Evolutionary conservation across 2,329 filamentous ascomycete genomes (phyloP).

Genomic region (Colletotrichum sansevieriae): DNA sequence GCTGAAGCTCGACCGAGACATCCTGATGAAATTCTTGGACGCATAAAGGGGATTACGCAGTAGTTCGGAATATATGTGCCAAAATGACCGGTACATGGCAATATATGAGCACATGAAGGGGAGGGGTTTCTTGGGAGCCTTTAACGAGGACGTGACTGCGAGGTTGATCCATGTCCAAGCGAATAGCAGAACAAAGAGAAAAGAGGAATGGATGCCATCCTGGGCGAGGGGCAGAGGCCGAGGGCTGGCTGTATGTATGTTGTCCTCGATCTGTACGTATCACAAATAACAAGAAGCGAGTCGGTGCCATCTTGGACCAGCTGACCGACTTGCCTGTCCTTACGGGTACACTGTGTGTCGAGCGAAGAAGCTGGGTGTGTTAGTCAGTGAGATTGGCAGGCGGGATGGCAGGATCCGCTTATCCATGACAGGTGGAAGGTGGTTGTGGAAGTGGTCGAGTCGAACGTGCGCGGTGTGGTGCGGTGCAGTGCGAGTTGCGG

Average conservation of each 20-base stretch:
- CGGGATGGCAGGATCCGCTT: slow-evolving; percentile 17
- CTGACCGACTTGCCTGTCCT: slow-evolving; percentile 23
- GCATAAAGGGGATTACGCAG: slow-evolving; percentile 30
- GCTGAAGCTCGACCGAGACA: slow-evolving; percentile 57
- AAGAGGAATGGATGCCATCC: slow-evolving; percentile 27
- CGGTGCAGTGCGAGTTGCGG: slow-evolving; percentile 35
- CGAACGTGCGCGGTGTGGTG: not conserved
- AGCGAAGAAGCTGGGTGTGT: slow-evolving; percentile 25
- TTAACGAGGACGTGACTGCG: slow-evolving; percentile 21
- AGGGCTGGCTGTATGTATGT: slow-evolving; percentile 38
- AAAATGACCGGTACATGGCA: slow-evolving; percentile 43
- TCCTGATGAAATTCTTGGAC: slow-evolving; percentile 49
- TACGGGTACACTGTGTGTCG: slow-evolving; percentile 29
- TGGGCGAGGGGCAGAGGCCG: slow-evolving; percentile 18
- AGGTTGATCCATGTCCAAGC: slow-evolving; percentile 12
- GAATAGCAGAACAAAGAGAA: slow-evolving; percentile 23
- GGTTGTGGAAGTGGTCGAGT: slow-evolving; percentile 14
- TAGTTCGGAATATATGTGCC: slow-evolving; percentile 41
- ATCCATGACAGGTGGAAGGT: slow-evolving; percentile 19
- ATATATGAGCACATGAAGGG: slow-evolving; percentile 42
- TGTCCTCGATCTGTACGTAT: slow-evolving; percentile 26
- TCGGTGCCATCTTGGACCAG: slow-evolving; percentile 31
- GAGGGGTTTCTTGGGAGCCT: slow-evolving; percentile 7
- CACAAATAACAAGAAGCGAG: slow-evolving; percentile 40
- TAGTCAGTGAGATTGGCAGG: slow-evolving; percentile 23